These are phyloP conservation scores for Ensete glaucum DNA, from an alignment of 176 grass and related monocot genomes.

Conservation along the genomic window DNA sequence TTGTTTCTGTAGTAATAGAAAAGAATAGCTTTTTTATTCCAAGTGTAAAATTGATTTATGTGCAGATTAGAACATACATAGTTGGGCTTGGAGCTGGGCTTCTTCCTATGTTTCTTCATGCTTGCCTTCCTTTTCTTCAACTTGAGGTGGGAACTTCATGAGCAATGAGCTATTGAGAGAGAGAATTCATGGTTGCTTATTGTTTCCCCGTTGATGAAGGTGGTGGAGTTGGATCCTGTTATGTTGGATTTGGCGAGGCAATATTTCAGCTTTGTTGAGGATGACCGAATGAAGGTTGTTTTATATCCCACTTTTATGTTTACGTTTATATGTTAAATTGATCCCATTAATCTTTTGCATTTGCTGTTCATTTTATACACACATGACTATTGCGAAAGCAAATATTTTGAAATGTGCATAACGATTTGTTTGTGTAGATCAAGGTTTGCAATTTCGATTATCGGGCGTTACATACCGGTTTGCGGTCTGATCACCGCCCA, in stretches of 20 bases:
- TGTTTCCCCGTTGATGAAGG: conserved; percentile 35
- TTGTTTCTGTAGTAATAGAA: background rate
- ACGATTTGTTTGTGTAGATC: too few relatives aligned
- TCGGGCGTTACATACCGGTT: too few relatives aligned
- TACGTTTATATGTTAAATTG: background rate
- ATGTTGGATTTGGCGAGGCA: conserved; percentile 62
- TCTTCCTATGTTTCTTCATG: conserved; percentile 95
- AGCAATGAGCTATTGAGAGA: background rate
- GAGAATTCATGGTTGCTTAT: background rate
- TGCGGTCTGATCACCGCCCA: too few relatives aligned
- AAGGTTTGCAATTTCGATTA: too few relatives aligned
- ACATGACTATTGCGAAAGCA: background rate
- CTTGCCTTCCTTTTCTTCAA: conserved; percentile 73
- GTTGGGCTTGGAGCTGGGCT: conserved; percentile 87
- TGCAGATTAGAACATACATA: conserved; percentile 54
- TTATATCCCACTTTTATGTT: background rate
- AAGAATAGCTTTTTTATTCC: conserved; percentile 8
- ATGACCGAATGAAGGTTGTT: conserved; percentile 66
- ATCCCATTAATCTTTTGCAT: background rate
- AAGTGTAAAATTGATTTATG: conserved; percentile 9
- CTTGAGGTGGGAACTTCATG: conserved; percentile 43
- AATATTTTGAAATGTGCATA: too few relatives aligned
- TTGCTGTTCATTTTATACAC: background rate
- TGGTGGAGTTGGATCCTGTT: conserved; percentile 78
- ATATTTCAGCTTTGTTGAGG: conserved; percentile 63